Base-by-base conservation (phyloP, 345 rosid genomes). In the Gynandropsis gynandra region DNA sequence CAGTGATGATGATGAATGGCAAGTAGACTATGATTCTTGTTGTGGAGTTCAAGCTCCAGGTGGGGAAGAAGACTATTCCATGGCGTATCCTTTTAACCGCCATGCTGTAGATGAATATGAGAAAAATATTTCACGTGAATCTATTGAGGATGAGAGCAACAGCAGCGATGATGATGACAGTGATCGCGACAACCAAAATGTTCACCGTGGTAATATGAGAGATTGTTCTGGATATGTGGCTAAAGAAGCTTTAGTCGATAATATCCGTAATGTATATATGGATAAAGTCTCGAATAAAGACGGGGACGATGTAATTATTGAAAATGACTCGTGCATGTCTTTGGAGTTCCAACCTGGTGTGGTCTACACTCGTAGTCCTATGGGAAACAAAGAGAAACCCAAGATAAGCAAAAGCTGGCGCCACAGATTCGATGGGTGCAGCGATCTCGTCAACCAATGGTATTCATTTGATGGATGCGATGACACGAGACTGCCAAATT, bases 1-100 rank as follows among this genome's bases (percentile, higher is more conserved):
- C 62, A 87, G 96, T 16, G 96, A 87, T 67, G 82, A 87, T 45
- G 96, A 87, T 12, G 89, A 83, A 65, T 83, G 89, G 87, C 85
- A 76, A 41, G 67, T 44, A 17, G 67, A 59, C 49, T 58, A 69
- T 34, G 69, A 63, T 27, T 37, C 54, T 38, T 48, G 56, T 10
- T 34, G 17, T 27, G 54, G 62, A 24, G 50, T 20, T 39, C 76
- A 56, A 62, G 38, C 66, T 21, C 76, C 67, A 31, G 89, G 63
- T 34, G 79, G 69, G 1, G 78, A 75, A 15, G 76, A 71, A 38
- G 52, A 37, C 41, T 72, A 80, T 17, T 74, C 54, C 10, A 45
- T 67, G n/a, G 82, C 70, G 58, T 76, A 69, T 47, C 63, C 61
- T 44, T 32, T 57, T 50, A 55, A 53, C 47, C 64, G 52, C 42